Percentiles rank a stretch among this genome's conserved stretches.
phyloP scores from a whole-genome alignment of 129 eudicot genomes.

The Mikania micrantha region DNA sequence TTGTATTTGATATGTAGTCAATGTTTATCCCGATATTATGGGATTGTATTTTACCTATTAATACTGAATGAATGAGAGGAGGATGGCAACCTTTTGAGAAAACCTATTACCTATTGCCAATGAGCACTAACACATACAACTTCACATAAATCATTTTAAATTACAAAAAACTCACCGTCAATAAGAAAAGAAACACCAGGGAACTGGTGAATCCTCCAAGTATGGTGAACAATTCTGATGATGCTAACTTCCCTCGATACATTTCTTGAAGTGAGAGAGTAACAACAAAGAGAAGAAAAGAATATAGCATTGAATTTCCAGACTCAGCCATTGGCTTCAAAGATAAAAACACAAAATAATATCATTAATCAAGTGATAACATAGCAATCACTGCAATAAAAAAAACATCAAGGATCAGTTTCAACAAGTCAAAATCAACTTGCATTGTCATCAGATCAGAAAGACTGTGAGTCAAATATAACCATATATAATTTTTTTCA shows the following conservation, averaged over 20 bases:
- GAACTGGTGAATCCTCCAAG: constrained; percentile 97
- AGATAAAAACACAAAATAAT: neutral
- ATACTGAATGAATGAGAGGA: too few species aligned
- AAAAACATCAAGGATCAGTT: neutral
- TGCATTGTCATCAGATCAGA: neutral
- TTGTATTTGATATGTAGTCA: too few species aligned
- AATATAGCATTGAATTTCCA: constrained; percentile 80
- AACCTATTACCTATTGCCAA: too few species aligned
- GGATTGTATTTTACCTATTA: too few species aligned
- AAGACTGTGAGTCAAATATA: neutral
- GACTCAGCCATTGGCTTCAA: constrained; percentile 56
- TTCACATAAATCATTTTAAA: neutral
- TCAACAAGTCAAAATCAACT: constrained; percentile 1
- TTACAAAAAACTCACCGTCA: constrained; percentile 49
- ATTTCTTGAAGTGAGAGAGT: constrained; percentile 77
- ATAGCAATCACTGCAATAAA: neutral
- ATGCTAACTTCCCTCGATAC: constrained; percentile 84
- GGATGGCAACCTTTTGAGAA: too few species aligned
- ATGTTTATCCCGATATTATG: too few species aligned
- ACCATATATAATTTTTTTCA: neutral
- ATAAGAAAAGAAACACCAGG: constrained; percentile 56
- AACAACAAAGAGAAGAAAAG: constrained; percentile 62
- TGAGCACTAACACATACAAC: neutral
- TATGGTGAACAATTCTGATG: constrained; percentile 80
- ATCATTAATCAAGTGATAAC: neutral